phyloP scores from a whole-genome alignment of 495 filamentous ascomycete species.

The Aspergillus funiculosus region DNA sequence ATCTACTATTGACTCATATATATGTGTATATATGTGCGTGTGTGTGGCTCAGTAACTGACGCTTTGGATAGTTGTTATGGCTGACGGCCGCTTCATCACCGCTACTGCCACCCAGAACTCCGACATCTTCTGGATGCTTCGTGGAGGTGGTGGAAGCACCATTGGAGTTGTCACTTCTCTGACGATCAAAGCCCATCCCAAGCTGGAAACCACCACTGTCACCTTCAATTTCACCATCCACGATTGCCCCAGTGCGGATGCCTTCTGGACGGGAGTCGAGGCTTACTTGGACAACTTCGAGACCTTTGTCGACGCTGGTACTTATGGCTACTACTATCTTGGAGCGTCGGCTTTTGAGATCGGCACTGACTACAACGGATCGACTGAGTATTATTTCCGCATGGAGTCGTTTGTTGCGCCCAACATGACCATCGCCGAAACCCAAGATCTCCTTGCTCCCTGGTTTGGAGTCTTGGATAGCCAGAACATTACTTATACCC shows the following conservation, averaged over 20 bases:
- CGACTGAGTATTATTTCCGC: slow-evolving; percentile 27
- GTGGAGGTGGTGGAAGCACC: slow-evolving; percentile 35
- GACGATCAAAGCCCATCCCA: slow-evolving; percentile 41
- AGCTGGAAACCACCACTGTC: slow-evolving; percentile 36
- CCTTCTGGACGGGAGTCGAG: slow-evolving; percentile 48
- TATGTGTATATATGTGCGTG: too few relatives aligned
- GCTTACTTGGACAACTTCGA: slow-evolving; percentile 47
- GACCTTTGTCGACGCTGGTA: slow-evolving; percentile 44
- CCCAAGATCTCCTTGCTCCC: slow-evolving; percentile 40
- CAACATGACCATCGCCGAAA: slow-evolving; percentile 43
- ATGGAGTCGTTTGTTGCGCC: slow-evolving; percentile 46
- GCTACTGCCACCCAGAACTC: slow-evolving; percentile 46
- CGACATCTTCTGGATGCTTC: slow-evolving; percentile 57
- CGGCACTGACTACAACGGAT: slow-evolving; percentile 12
- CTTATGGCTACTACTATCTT: slow-evolving; percentile 49
- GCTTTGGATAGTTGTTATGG: slow-evolving; percentile 44
- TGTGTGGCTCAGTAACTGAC: too few relatives aligned
- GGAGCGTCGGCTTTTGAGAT: slow-evolving; percentile 11
- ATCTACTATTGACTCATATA: neutral
- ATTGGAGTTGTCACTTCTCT: slow-evolving; percentile 50
- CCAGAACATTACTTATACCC: slow-evolving; percentile 36
- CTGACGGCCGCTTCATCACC: slow-evolving; percentile 48
- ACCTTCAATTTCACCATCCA: slow-evolving; percentile 39
- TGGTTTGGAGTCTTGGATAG: slow-evolving; percentile 37
- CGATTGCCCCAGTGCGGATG: slow-evolving; percentile 28